Base-by-base conservation (phyloP, 1,284 basidiomycete species). In the Cutaneotrichosporon mucoides region DNA sequence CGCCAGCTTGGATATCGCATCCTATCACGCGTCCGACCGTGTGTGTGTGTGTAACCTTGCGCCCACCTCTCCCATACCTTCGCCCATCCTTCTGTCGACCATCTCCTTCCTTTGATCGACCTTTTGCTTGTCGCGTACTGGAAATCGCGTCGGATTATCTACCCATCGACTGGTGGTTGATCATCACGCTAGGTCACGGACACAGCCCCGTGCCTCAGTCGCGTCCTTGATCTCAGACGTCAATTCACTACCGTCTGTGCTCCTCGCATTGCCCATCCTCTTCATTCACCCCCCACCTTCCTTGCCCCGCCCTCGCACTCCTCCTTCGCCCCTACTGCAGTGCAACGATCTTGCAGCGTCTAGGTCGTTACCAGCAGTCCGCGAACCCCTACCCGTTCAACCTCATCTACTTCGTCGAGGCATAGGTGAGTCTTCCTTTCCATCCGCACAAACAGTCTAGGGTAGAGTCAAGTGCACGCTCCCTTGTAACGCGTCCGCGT, bases 181-280 rank as follows among this genome's bases (percentile, higher is more conserved):
- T 46, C 45, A 9, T n/a, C 24, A 24, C 24, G 24, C 45, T 12
- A 13, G 12, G 46, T 48, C 24, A 13, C 40, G 38, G 9, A 40
- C 38, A 42, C 24, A 16, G 24, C 24, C 15, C 50, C 10, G 50
- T 52, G 50, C 50, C 50, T 52, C 13, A 40, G 38, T 52, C 50
- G 50, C 50, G 50, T 52, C 38, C 40, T 11, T 40, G 38, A 40
- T 40, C 38, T 8, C 38, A 40, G 11, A 48, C 46, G 46, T 24
- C 24, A 24, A 12, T 40, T 12, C 38, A 40, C 24, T 24, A 24
- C 24, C 38, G 38, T 40, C 38, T 12, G 38, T 40, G 38, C 38
- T 40, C 6, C 33, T 47, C n/a, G n/a, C 13, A 15, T 33, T 15
- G 41, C 16, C 38, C n/a, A n/a, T 9, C 12, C 5, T n/a, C 11